Percentiles rank a stretch among this genome's conserved stretches.
phyloP scores from a whole-genome alignment of 495 filamentous ascomycete genomes.

The Bombardia bombarda region DNA sequence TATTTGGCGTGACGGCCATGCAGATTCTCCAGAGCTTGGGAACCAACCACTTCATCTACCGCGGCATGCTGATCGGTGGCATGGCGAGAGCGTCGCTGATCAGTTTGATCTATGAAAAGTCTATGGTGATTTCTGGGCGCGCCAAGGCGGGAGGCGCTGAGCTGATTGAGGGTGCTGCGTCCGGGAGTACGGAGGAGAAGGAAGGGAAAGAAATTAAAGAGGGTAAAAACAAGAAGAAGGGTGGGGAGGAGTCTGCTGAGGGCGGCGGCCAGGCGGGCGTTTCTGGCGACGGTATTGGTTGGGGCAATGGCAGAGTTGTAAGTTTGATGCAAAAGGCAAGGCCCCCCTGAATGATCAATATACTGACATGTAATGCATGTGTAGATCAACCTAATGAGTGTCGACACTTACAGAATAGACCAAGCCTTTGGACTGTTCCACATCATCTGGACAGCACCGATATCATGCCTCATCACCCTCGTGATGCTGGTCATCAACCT shows the following conservation, averaged over 20 bases:
- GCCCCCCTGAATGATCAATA: no score
- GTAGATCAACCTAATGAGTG: slow-evolving; percentile 76
- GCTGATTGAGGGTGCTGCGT: slow-evolving; percentile 24
- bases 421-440: slow-evolving; percentile 82
- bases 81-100: slow-evolving; percentile 69
- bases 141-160: slow-evolving; percentile 60
- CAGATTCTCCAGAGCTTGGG: slow-evolving; percentile 64
- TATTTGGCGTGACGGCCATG: slow-evolving; percentile 68
- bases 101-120: slow-evolving; percentile 69
- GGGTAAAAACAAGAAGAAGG: slow-evolving; percentile 25
- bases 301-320: slow-evolving; percentile 79
- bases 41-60: slow-evolving; percentile 76
- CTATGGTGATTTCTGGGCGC: slow-evolving; percentile 70
- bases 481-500: slow-evolving; percentile 76
- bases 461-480: slow-evolving; percentile 69
- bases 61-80: slow-evolving; percentile 71
- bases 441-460: slow-evolving; percentile 76
- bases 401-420: slow-evolving; percentile 86
- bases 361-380: slow-evolving; percentile 7
- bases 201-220: slow-evolving; percentile 28
- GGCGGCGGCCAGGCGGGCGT: slow-evolving; percentile 39
- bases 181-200: slow-evolving; percentile 25
- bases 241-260: slow-evolving; percentile 19
- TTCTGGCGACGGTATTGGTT: slow-evolving; percentile 64
- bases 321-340: neutral